Evolutionary conservation across 805 yeast genomes (phyloP).

Genomic region (Candida maesae): DNA sequence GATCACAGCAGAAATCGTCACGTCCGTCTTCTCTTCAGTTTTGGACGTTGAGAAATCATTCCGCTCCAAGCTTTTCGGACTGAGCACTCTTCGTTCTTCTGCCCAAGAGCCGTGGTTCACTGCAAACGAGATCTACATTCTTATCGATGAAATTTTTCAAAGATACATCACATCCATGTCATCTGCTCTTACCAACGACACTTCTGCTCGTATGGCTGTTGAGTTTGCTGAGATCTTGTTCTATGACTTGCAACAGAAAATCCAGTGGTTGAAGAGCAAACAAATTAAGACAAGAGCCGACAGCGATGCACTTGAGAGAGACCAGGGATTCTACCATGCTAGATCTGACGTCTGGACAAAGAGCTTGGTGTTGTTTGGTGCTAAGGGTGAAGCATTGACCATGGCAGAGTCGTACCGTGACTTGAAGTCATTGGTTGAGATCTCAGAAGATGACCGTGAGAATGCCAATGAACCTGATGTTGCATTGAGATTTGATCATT

Average conservation of each 20-base stretch:
- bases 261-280: slow-evolving; percentile 30
- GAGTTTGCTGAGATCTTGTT: slow-evolving; percentile 40
- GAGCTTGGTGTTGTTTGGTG: slow-evolving; percentile 46
- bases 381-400: slow-evolving; percentile 50
- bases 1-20: slow-evolving; percentile 22
- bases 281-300: slow-evolving; percentile 20
- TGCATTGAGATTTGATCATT: slow-evolving; percentile 39
- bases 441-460: slow-evolving; percentile 44
- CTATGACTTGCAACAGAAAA: slow-evolving; percentile 33
- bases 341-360: slow-evolving; percentile 54
- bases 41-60: slow-evolving; percentile 37
- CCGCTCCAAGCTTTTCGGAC: slow-evolving; percentile 32
- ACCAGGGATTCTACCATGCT: slow-evolving; percentile 24
- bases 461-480: slow-evolving; percentile 16
- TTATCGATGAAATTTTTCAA: slow-evolving; percentile 40
- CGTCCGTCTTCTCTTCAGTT: slow-evolving; percentile 29
- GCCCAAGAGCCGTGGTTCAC: slow-evolving; percentile 45
- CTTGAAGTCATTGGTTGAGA: slow-evolving; percentile 54
- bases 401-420: slow-evolving; percentile 68
- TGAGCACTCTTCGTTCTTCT: slow-evolving; percentile 29
- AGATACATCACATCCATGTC: slow-evolving; percentile 22
- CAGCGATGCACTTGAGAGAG: slow-evolving; percentile 20
- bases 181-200: slow-evolving; percentile 10
- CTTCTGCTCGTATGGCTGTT: slow-evolving; percentile 27
- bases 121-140: slow-evolving; percentile 35